Conservation (phyloP, 495 filamentous ascomycete genomes). For the Xylaria longipes region DNA sequence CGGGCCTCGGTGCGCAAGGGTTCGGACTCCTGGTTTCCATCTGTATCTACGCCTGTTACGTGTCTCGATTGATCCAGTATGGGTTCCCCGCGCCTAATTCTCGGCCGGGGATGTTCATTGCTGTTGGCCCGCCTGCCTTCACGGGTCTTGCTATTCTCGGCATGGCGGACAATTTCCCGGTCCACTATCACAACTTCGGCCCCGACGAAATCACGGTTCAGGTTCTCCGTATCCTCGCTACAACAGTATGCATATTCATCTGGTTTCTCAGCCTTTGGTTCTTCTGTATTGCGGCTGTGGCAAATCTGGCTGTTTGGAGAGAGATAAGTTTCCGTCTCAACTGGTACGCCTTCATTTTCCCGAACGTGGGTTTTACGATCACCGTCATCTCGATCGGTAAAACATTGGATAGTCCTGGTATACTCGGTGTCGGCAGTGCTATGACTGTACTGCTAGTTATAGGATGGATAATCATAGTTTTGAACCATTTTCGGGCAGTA, state of each 20-base stretch:
- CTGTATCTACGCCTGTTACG: slow-evolving; percentile 59
- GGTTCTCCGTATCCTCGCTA: slow-evolving; percentile 37
- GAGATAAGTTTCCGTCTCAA: slow-evolving; percentile 61
- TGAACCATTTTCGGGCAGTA: slow-evolving; percentile 61
- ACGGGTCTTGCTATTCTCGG: slow-evolving; percentile 73
- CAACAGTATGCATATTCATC: slow-evolving; percentile 62
- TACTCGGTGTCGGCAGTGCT: slow-evolving; percentile 55
- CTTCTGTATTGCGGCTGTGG: slow-evolving; percentile 65
- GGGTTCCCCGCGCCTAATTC: slow-evolving; percentile 57
- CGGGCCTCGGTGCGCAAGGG: slow-evolving; percentile 59
- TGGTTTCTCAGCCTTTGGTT: slow-evolving; percentile 78
- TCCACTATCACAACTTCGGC: slow-evolving; percentile 35
- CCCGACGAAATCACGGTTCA: slow-evolving; percentile 33
- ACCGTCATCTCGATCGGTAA: slow-evolving; percentile 55
- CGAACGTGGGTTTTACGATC: slow-evolving; percentile 63
- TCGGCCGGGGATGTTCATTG: slow-evolving; percentile 74
- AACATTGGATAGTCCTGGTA: slow-evolving; percentile 46
- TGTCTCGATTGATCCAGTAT: slow-evolving; percentile 64
- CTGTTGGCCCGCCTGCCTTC: slow-evolving; percentile 71
- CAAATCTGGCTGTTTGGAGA: slow-evolving; percentile 56
- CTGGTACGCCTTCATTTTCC: slow-evolving; percentile 66
- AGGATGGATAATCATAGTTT: slow-evolving; percentile 65
- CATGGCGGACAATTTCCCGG: slow-evolving; percentile 58
- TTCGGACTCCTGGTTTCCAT: slow-evolving; percentile 57
- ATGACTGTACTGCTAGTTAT: slow-evolving; percentile 61